These are phyloP conservation scores for Trichothecium sympodiale DNA, from an alignment of 2,329 filamentous ascomycete genomes.

Conservation along the genomic window DNA sequence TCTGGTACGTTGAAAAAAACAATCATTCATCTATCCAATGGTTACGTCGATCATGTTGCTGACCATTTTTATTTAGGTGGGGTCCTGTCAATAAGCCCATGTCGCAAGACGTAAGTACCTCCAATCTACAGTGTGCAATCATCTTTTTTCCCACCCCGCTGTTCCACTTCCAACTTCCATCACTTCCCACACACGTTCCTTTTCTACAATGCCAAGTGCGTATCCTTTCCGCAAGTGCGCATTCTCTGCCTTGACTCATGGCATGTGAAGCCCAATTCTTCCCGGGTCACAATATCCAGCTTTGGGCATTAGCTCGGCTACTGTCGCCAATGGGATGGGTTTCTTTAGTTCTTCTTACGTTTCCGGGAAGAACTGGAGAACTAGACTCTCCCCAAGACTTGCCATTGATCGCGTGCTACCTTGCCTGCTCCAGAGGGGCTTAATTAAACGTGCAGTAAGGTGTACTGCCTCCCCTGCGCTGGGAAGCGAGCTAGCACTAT, in stretches of 20 bases:
- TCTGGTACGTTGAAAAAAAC: slow-evolving; percentile 50
- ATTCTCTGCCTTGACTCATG: neutral
- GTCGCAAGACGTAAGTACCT: slow-evolving; percentile 69
- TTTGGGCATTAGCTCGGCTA: neutral
- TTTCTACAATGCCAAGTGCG: neutral
- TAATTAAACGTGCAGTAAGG: too few relatives aligned
- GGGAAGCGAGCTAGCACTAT: too few relatives aligned
- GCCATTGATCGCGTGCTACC: slow-evolving; percentile 1
- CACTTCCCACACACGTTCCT: neutral
- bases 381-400: too few relatives aligned
- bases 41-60: slow-evolving; percentile 10
- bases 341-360: neutral
- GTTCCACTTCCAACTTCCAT: neutral
- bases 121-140: neutral
- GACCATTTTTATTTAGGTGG: slow-evolving; percentile 45
- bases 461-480: too few relatives aligned
- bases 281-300: neutral
- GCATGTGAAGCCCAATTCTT: neutral
- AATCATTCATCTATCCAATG: neutral
- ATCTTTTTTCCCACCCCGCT: too few relatives aligned
- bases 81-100: slow-evolving; percentile 99
- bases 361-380: neutral
- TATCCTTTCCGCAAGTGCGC: too few relatives aligned
- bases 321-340: slow-evolving; percentile 1
- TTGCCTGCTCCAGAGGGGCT: too few relatives aligned